Base-by-base conservation (phyloP, 2,329 filamentous ascomycete species). In the Epichloe baconii region DNA sequence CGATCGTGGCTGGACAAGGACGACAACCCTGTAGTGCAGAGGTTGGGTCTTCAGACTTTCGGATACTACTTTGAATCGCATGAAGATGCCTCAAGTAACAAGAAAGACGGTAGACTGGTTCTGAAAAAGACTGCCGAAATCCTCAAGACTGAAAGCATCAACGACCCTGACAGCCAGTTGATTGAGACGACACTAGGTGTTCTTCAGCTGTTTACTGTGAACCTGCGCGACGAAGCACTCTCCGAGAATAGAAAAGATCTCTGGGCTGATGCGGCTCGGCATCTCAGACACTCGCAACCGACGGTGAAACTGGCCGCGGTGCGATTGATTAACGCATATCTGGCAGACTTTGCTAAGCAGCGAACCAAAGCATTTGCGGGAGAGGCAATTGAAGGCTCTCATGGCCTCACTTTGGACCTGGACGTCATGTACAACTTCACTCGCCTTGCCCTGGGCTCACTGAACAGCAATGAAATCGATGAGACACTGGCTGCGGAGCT, bases 41-140 rank as follows among this genome's bases (percentile, higher is more conserved):
- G 82, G 53, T 78, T 91, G 21, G 86, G 85, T 1, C 73, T 96
- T 49, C 86, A 93, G 63, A 80, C 85, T 34, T 95, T 90, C 70
- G 78, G 82, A 1, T 80, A 93, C 48, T 95, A 91, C 65, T 86
- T 95, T 52, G 86, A 93, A 53, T 78, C 78, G 0, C 76, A 77
- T 36, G 79, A 80, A 38, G 71, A 77, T 3, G 72, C 71, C 2
- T 63, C 73, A 8, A 80, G 79, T 53, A 82, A 82, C 53, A 75
- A 78, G 53, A 85, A 84, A 59, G 85, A 95, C 60, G 70, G 86
- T 11, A 72, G 75, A 11, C 76, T 81, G 37, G 73, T 90, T 49
- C 71, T 82, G 14, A 73, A 68, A 57, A 78, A 71, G 52, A 71
- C 79, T 8, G 63, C 76, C 6, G 65, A 72, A 6, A 69, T 82